Evolutionary conservation across 345 rosid genomes (phyloP).

Genomic region (Schrenkiella parvula): DNA sequence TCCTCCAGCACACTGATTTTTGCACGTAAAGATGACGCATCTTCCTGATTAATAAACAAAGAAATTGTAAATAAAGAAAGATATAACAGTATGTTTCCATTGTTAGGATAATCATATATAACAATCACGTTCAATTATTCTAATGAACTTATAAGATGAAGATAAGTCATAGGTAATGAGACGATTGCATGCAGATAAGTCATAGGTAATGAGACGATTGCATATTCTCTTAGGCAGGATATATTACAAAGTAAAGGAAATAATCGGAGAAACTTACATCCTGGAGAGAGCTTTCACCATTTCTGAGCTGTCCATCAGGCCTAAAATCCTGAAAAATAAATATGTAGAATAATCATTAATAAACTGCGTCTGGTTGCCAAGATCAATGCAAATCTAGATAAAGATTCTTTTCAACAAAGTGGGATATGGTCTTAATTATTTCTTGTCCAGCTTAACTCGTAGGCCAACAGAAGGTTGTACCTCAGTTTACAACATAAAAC

Average conservation of each 20-base stretch:
- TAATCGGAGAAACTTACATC: constrained; percentile 48
- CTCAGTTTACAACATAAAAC: background rate
- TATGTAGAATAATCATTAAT: background rate
- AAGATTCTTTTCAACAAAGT: background rate
- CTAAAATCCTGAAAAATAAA: constrained; percentile 50
- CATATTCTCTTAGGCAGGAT: constrained; percentile 1
- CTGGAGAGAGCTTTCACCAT: constrained; percentile 41
- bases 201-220: background rate
- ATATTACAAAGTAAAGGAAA: constrained; percentile 1
- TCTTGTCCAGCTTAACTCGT: background rate
- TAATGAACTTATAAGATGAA: background rate
- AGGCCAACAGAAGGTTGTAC: background rate
- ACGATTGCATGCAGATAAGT: background rate
- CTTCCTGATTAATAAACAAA: constrained; percentile 53
- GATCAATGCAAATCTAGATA: constrained; percentile 19
- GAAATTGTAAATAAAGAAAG: constrained; percentile 11
- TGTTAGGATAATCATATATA: background rate
- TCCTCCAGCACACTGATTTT: constrained; percentile 75
- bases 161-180: background rate
- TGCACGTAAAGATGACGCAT: constrained; percentile 53
- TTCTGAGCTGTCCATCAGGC: constrained; percentile 48
- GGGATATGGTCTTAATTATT: background rate
- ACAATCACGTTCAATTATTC: background rate
- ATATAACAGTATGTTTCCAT: background rate
- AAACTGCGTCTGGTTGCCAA: constrained; percentile 3